A percentile compares a stretch with the other conserved stretches of the same genome.
phyloP scores from a whole-genome alignment of 495 filamentous ascomycete species.

The Penicillium waksmanii region DNA sequence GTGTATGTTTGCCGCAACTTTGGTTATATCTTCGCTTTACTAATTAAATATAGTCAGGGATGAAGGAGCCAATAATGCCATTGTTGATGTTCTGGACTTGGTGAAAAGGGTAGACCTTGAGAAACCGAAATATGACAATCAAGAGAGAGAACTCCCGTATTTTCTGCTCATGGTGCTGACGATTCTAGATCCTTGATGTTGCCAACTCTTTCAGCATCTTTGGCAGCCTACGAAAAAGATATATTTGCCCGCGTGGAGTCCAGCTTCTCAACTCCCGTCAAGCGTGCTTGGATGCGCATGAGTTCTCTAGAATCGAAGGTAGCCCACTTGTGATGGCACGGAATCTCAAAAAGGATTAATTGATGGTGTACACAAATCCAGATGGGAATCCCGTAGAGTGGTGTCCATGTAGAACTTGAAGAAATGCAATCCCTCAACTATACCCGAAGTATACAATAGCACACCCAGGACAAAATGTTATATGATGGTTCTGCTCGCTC shows the following conservation, averaged over 20 bases:
- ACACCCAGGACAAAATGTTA: no score
- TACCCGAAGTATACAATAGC: no score
- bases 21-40: neutral
- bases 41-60: conserved; percentile 43
- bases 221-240: conserved; percentile 54
- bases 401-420: no score
- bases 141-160: conserved; percentile 9
- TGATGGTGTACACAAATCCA: no score
- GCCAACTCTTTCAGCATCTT: conserved; percentile 24
- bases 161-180: neutral
- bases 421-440: no score
- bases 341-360: conserved; percentile 1
- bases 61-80: conserved; percentile 63
- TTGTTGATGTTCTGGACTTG: conserved; percentile 54
- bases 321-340: conserved; percentile 36
- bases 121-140: conserved; percentile 11
- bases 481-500: no score
- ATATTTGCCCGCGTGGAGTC: conserved; percentile 53
- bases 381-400: no score
- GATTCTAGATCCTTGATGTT: neutral
- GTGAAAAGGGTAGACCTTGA: conserved; percentile 28
- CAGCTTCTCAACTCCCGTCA: conserved; percentile 57
- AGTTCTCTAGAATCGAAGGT: conserved; percentile 47
- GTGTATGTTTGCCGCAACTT: conserved; percentile 42
- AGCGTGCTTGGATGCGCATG: conserved; percentile 67